Conservation (phyloP, 345 rosid species). For the Melaleuca alternifolia region DNA sequence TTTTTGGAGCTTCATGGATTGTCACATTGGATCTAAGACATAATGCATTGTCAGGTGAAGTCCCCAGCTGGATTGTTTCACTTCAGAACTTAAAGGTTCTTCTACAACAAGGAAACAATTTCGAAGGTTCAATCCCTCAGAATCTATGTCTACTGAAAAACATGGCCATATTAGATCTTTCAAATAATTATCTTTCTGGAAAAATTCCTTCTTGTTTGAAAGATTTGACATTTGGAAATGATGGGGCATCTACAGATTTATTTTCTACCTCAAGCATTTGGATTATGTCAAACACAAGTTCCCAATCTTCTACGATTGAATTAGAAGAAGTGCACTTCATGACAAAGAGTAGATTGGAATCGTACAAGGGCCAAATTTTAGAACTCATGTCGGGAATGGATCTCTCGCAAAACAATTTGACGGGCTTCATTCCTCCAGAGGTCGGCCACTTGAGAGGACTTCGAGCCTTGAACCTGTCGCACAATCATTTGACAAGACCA, state of each 20-base stretch:
- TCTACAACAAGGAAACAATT: constrained; percentile 5
- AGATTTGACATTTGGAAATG: not conserved
- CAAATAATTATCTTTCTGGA: not conserved
- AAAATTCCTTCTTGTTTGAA: not conserved
- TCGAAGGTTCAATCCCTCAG: constrained; percentile 5
- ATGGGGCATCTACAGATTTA: accelerated
- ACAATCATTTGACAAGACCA: constrained; percentile 8
- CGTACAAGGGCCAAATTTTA: not conserved
- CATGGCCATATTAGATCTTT: constrained; percentile 6
- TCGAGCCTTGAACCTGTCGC: constrained; percentile 14
- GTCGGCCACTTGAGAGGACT: constrained; percentile 8
- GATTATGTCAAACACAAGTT: too few relatives aligned
- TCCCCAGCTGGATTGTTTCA: not conserved
- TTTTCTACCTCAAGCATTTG: not conserved
- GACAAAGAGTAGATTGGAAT: constrained; percentile 1
- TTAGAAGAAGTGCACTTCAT: not conserved
- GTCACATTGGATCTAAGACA: not conserved
- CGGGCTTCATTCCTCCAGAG: constrained; percentile 15
- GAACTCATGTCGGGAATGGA: constrained; percentile 15
- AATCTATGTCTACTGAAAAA: not conserved
- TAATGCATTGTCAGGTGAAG: not conserved
- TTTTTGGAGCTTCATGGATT: not conserved
- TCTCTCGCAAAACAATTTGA: constrained; percentile 19
- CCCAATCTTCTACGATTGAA: too few relatives aligned
- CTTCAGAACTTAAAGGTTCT: not conserved